Evolutionary conservation across 2,329 filamentous ascomycete genomes (phyloP), one percentile per base, ranked within the genome.

Genomic region (Ilyonectria mors-panacis): DNA sequence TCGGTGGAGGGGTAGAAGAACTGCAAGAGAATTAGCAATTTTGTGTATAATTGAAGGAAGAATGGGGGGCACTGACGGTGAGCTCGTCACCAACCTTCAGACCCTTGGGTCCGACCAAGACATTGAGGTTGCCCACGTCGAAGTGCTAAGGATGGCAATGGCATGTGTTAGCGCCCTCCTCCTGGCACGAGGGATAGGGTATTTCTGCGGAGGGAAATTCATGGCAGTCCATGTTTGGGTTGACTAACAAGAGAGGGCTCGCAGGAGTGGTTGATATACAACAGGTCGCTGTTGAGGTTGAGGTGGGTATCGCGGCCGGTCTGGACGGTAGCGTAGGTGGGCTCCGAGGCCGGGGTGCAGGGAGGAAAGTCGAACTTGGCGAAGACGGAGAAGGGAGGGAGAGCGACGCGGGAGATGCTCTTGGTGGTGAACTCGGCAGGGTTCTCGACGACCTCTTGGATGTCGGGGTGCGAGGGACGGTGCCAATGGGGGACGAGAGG

Each of bases 1-100:
- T 94, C 92, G 1, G 91, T 93, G 60, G 89, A 92, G 4, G 92
- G 91, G 74, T 94, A 94, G 81, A 93, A 94, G 82, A 93, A 94
- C 77, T 88, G 59, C 19, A 12, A 15, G 1, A 13, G 17, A 21
- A 23, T 44, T 28, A 60, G 50, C 66, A 37, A 19, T 30, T 23
- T 21, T 23, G n/a, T 10, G 12, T 23, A 4, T 3, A 7, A 23
- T 10, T 23, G 13, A 19, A 35, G 21, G n/a, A 23, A 4, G 7
- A 15, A 28, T 13, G 9, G 9, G 35, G 65, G 56, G 66, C 48
- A 76, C 80, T 66, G 63, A 87, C 86, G 59, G 88, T 89, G 53
- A 91, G 82, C 76, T 91, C 89, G 66, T 91, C 86, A 55, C 87
- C 88, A 4, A 80, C 76, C 59, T 81, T 76, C 59, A 91, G 83